Evolutionary conservation across 225 moss, liverwort and hornwort genomes (phyloP), one percentile per base, ranked within the genome.

Genomic region (Marchantia paleacea): DNA sequence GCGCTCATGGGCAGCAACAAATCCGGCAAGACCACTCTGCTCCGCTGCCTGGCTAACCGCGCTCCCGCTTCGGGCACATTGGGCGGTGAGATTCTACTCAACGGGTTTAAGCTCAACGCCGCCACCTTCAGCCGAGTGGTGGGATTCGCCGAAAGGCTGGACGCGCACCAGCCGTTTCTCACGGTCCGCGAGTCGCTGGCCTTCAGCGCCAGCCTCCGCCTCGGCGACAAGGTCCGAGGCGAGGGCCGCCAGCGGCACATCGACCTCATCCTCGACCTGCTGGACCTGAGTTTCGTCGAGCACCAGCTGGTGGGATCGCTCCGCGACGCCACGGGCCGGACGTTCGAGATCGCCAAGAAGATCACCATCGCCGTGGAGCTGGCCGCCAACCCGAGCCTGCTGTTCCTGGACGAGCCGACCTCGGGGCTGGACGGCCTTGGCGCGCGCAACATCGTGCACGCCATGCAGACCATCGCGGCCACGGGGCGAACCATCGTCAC

Each of bases 161-260:
- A 85, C 55, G 81, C 81, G 28, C 85, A 85, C 67, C 85, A 85
- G 72, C 85, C 85, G 28, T 85, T 81, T 66, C 77, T 85, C 18
- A 85, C 85, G 12, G 68, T 85, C 7, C 64, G 81, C 22, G 85
- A 85, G 29, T 81, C 85, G 10, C 81, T 85, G 15, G 63, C 63
- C 60, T 85, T 85, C 65, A 85, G 85, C 28, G 85, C 85, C 12
- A 19, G 67, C 50, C 73, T 85, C 47, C 77, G 85, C 29, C 85
- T 85, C 49, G 72, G 77, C 12, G 65, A 72, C 22, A 53, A 72
- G 22, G 52, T 84, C n/a, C 5, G 64, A 7, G 50, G 52, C n/a
- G 84, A 67, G 18, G 70, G 73, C 50, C 24, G 76, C 6, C 28
- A 22, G 12, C 12, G 75, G 10, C 84, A 84, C 55, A 50, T 81